Percentiles rank a stretch among this genome's conserved stretches.
Evolutionary conservation across 169 alveolate species (phyloP).

Genomic region (Plasmodium blacklocki): DNA sequence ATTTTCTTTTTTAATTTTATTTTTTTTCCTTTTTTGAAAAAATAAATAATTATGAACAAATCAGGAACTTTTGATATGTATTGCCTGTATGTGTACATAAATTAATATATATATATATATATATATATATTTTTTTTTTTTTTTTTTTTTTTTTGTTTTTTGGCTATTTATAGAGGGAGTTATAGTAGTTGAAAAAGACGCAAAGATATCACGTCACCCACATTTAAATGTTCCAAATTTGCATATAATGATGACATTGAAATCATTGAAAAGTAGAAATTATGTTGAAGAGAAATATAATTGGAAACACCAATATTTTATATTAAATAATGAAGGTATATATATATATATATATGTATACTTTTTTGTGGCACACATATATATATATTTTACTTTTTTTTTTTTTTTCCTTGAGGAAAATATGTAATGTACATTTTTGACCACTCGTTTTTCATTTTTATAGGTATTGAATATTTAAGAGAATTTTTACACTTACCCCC

Average conservation of each 20-base stretch:
- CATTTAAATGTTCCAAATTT: constrained; percentile 91
- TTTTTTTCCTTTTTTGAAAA: no score
- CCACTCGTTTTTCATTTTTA: neutral
- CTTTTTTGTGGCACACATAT: neutral
- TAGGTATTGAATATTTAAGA: constrained; percentile 89
- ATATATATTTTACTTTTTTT: neutral
- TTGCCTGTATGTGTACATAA: no score
- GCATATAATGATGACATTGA: constrained; percentile 93
- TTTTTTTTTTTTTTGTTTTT: constrained; percentile 2
- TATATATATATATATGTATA: neutral
- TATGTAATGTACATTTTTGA: neutral
- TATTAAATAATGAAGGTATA: constrained; percentile 89
- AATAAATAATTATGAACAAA: neutral
- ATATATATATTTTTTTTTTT: neutral
- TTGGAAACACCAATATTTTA: constrained; percentile 93
- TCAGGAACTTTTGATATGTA: neutral
- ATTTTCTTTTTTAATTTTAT: no score
- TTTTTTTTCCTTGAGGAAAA: neutral
- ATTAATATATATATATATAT: no score
- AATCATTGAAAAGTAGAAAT: constrained; percentile 89
- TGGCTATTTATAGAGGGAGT: constrained; percentile 87
- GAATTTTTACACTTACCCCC: constrained; percentile 93
- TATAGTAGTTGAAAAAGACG: constrained; percentile 90
- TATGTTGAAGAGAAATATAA: constrained; percentile 92
- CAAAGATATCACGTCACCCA: constrained; percentile 89